Evolutionary conservation across 2,329 filamentous ascomycete genomes (phyloP).

Genomic region (Septoria petroselini): DNA sequence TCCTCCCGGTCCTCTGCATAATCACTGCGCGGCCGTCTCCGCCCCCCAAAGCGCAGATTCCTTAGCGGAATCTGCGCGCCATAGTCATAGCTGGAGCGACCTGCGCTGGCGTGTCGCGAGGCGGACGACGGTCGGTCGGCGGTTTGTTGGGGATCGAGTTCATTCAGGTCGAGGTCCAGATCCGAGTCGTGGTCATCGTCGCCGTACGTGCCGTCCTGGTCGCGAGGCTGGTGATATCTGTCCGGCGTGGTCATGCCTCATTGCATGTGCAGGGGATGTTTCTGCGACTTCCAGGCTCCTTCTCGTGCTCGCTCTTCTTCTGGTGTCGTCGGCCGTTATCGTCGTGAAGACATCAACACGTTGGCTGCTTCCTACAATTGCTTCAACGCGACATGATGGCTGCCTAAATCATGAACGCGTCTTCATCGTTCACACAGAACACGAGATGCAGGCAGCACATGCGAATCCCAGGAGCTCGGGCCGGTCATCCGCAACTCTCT

Average conservation of each 20-base stretch:
- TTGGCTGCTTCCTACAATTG: too few species aligned
- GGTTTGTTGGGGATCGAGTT: slow-evolving; percentile 63
- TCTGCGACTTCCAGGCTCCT: background rate
- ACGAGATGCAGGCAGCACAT: too few species aligned
- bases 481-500: too few species aligned
- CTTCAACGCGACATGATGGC: too few species aligned
- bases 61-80: slow-evolving; percentile 66
- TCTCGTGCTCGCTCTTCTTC: background rate
- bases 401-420: too few species aligned
- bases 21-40: slow-evolving; percentile 46
- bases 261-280: slow-evolving; percentile 23
- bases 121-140: slow-evolving; percentile 18
- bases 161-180: slow-evolving; percentile 72
- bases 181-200: slow-evolving; percentile 59
- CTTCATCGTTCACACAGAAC: too few species aligned
- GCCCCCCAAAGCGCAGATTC: slow-evolving; percentile 52
- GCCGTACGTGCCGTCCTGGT: slow-evolving; percentile 61
- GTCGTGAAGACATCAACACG: background rate
- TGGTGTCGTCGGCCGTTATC: background rate
- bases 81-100: slow-evolving; percentile 39
- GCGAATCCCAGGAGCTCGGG: too few species aligned
- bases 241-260: slow-evolving; percentile 49
- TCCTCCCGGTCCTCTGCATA: slow-evolving; percentile 67
- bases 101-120: slow-evolving; percentile 20
- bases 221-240: slow-evolving; percentile 53